These are phyloP conservation scores for Erigeron canadensis DNA, from an alignment of 129 eudicot genomes.

Conservation along the genomic window DNA sequence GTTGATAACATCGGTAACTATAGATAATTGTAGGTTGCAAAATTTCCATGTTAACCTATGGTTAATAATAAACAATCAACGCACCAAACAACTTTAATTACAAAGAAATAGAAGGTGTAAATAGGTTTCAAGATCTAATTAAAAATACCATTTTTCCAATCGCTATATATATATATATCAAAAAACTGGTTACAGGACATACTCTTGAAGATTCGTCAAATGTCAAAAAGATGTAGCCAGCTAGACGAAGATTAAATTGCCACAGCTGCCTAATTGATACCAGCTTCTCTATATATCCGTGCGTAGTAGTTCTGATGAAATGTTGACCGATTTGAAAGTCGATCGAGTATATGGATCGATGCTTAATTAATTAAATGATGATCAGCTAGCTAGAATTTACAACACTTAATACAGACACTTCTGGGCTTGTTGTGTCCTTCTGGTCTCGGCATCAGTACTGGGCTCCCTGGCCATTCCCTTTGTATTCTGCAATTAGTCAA, in stretches of 20 bases:
- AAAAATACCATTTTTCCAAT: not conserved
- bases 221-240: no score
- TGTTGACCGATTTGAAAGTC: conserved; percentile 14
- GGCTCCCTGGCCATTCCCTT: conserved; percentile 65
- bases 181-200: no score
- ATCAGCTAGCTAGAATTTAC: conserved; percentile 51
- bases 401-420: conserved; percentile 39
- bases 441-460: conserved; percentile 60
- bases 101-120: not conserved
- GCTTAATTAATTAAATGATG: conserved; percentile 24
- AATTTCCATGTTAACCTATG: not conserved
- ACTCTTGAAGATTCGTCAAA: not conserved
- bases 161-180: no score
- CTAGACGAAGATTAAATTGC: conserved; percentile 2
- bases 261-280: conserved; percentile 3
- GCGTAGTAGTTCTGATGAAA: conserved; percentile 29
- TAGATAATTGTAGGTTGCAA: not conserved
- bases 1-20: not conserved
- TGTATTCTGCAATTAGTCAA: conserved; percentile 42
- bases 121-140: not conserved
- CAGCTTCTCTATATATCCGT: conserved; percentile 11
- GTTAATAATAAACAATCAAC: not conserved
- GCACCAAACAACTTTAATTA: not conserved
- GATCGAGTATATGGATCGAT: conserved; percentile 9
- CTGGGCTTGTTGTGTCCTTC: conserved; percentile 31